phyloP scores from a whole-genome alignment of 306 rosid genomes.

The Cucurbita maxima region DNA sequence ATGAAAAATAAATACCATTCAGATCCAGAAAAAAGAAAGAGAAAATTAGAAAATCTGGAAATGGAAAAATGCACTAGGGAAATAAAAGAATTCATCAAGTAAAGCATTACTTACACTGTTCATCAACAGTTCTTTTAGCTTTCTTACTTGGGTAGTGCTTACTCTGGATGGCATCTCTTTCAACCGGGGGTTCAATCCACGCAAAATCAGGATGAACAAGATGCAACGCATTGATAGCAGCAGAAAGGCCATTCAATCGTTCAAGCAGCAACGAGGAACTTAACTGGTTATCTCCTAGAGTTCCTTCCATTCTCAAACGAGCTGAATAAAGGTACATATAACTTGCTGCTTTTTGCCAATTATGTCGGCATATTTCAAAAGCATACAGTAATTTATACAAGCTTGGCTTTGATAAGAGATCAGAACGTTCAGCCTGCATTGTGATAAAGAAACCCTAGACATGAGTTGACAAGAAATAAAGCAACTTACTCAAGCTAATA shows the following conservation, averaged over 20 bases:
- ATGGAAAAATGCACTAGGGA: slow-evolving; percentile 4
- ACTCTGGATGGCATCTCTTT: slow-evolving; percentile 28
- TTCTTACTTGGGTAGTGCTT: slow-evolving; percentile 62
- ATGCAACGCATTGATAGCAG: slow-evolving; percentile 70
- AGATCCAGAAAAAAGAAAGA: not conserved
- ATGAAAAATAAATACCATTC: not conserved
- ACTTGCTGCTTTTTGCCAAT: slow-evolving; percentile 80
- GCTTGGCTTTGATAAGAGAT: slow-evolving; percentile 73
- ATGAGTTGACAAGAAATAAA: not conserved
- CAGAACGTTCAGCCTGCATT: slow-evolving; percentile 79
- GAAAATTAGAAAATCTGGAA: not conserved
- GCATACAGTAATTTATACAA: slow-evolving; percentile 86
- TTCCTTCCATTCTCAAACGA: slow-evolving; percentile 59
- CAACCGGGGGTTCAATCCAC: slow-evolving; percentile 62
- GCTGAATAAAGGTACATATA: slow-evolving; percentile 64
- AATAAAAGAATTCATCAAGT: slow-evolving; percentile 3
- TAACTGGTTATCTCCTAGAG: slow-evolving; percentile 40
- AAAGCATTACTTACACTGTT: slow-evolving; percentile 39
- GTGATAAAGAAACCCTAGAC: slow-evolving; percentile 10
- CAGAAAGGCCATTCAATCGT: slow-evolving; percentile 69
- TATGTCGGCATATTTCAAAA: slow-evolving; percentile 76
- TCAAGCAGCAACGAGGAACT: slow-evolving; percentile 55
- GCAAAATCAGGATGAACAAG: slow-evolving; percentile 81
- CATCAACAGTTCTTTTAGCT: slow-evolving; percentile 44
- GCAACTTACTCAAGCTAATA: not conserved